These are phyloP conservation scores for Ceriops tagal DNA, from an alignment of 345 rosid genomes.

Conservation along the genomic window DNA sequence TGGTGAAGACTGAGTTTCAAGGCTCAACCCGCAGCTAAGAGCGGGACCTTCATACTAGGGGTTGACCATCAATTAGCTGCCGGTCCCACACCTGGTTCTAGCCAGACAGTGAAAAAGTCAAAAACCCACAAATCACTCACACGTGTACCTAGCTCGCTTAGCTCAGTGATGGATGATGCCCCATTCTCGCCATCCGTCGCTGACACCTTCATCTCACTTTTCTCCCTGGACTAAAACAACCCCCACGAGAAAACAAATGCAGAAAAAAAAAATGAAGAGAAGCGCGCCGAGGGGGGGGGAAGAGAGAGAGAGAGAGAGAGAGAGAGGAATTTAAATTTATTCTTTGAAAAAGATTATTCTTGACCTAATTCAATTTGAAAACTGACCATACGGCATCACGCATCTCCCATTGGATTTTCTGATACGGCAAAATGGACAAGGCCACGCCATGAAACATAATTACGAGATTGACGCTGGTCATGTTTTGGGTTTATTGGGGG, in stretches of 20 bases:
- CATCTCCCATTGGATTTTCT: slow-evolving; percentile 83
- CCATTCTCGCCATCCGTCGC: slow-evolving; percentile 17
- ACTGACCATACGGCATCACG: slow-evolving; percentile 59
- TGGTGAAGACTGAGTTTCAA: slow-evolving; percentile 23
- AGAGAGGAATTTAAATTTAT: not conserved
- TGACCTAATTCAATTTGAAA: slow-evolving; percentile 31
- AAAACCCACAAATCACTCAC: slow-evolving; percentile 21
- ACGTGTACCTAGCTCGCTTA: slow-evolving; percentile 32
- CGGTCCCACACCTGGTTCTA: slow-evolving; percentile 12
- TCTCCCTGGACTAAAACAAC: not conserved
- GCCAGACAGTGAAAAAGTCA: slow-evolving; percentile 28
- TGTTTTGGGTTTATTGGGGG: not conserved
- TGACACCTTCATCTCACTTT: not conserved
- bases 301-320: not conserved
- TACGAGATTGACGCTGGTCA: slow-evolving; percentile 29
- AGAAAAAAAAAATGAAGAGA: not conserved
- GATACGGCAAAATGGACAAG: slow-evolving; percentile 36
- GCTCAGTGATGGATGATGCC: slow-evolving; percentile 16
- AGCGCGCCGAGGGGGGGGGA: too few relatives aligned
- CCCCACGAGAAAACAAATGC: not conserved
- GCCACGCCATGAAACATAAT: slow-evolving; percentile 29
- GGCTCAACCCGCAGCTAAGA: slow-evolving; percentile 27
- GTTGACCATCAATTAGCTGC: slow-evolving; percentile 21
- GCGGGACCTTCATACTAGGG: slow-evolving; percentile 16
- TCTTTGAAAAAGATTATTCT: slow-evolving; percentile 7